Base-by-base conservation (phyloP, 169 alveolate species). In the Eimeria falciformis region DNA sequence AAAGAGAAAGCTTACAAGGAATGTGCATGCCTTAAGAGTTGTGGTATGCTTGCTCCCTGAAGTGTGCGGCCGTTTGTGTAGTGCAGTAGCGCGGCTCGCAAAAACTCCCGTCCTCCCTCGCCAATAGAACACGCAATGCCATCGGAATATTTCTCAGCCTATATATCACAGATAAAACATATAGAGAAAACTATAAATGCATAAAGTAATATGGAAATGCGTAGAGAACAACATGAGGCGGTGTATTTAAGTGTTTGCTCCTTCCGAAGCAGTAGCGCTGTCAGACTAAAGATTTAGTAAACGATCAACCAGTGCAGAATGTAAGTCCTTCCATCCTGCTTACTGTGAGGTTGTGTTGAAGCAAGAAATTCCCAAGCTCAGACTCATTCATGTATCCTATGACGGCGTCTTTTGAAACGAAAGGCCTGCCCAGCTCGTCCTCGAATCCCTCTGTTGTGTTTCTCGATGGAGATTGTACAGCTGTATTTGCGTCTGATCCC, bases 1-100 rank as follows among this genome's bases (percentile, higher is more conserved):
- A n/a, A n/a, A n/a, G n/a, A n/a, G n/a, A n/a, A n/a, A 29, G 73
- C 88, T 46, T 25, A 79, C 88, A 53, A 46, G 33, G 55, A 33
- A n/a, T 79, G 78, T 0, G 90, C 90, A 27, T 56, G 62, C 21
- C 18, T 14, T 21, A 82, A 58, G 21, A 82, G 90, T 37, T 23
- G 55, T 56, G 62, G 78, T 5, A 82, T 62, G 58, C 90, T 82
- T 14, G 90, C 90, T n/a, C 90, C 90, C 40, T 82, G 90, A 6
- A 79, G 47, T 33, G 69, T 33, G 43, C 58, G 46, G 7, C 90
- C 90, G 9, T 82, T 78, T 0, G 37, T 66, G 55, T n/a, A 25
- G 45, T 50, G 90, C 40, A 82, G 75, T 62, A 82, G 43, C 40
- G 77, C 27, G 56, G 90, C 90, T 21, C 90, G 75, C 66, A 82